These are phyloP conservation scores for Aspergillus fumigatus DNA, from an alignment of 2,329 filamentous ascomycete species.

Conservation along the genomic window DNA sequence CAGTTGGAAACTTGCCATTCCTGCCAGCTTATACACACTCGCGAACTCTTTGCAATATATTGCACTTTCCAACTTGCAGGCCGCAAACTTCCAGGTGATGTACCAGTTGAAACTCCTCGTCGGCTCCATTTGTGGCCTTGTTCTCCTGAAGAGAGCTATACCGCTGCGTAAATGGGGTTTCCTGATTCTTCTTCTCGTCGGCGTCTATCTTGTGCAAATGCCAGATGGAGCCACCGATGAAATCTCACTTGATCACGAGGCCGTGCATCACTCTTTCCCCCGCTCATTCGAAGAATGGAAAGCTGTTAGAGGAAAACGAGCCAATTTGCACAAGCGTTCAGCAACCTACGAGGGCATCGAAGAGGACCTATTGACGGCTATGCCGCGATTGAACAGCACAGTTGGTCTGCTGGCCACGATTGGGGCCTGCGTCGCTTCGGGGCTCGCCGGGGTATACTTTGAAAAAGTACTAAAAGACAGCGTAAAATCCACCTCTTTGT, in stretches of 20 bases:
- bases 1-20: slow-evolving; percentile 91
- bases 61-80: slow-evolving; percentile 83
- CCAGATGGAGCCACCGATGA: slow-evolving; percentile 57
- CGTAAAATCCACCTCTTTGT: slow-evolving; percentile 69
- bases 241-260: slow-evolving; percentile 52
- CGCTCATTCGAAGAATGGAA: slow-evolving; percentile 73
- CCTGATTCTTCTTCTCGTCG: slow-evolving; percentile 71
- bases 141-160: slow-evolving; percentile 67
- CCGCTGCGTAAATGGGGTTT: slow-evolving; percentile 73
- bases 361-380: slow-evolving; percentile 50
- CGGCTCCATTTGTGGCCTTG: slow-evolving; percentile 80
- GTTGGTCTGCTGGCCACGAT: slow-evolving; percentile 76
- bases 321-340: slow-evolving; percentile 61
- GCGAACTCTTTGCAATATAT: slow-evolving; percentile 94
- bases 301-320: slow-evolving; percentile 47
- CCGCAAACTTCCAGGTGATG: slow-evolving; percentile 87
- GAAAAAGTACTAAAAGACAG: slow-evolving; percentile 88
- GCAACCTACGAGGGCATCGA: slow-evolving; percentile 89
- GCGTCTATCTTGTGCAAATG: slow-evolving; percentile 80
- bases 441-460: slow-evolving; percentile 66
- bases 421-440: slow-evolving; percentile 72
- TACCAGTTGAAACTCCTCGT: slow-evolving; percentile 94
- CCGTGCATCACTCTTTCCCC: slow-evolving; percentile 65
- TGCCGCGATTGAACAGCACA: slow-evolving; percentile 66
- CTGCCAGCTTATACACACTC: slow-evolving; percentile 80